Evolutionary conservation across 2,329 filamentous ascomycete genomes (phyloP).

Genomic region (Epichloe festucae): DNA sequence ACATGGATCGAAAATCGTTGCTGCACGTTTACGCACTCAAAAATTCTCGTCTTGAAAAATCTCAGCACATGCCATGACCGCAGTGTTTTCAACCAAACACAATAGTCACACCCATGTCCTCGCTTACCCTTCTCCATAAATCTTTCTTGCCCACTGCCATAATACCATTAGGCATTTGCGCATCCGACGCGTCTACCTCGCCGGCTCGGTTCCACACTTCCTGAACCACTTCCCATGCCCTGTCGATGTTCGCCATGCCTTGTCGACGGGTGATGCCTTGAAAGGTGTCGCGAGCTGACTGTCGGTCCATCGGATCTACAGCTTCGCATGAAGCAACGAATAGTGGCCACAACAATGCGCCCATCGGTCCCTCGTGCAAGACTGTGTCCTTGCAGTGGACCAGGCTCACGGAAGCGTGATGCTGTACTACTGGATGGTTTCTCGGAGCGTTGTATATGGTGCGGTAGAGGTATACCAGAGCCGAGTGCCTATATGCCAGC

Average conservation of each 20-base stretch:
- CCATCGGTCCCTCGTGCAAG: constrained; percentile 44
- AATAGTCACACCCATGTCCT: constrained; percentile 44
- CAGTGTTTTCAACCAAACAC: constrained; percentile 38
- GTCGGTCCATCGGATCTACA: constrained; percentile 32
- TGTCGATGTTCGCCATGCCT: constrained; percentile 52
- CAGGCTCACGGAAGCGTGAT: constrained; percentile 36
- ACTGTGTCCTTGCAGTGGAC: constrained; percentile 43
- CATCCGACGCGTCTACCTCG: constrained; percentile 12
- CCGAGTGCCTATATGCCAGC: constrained; percentile 46
- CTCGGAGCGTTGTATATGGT: constrained; percentile 37
- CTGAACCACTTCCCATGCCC: constrained; percentile 46
- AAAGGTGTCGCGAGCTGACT: constrained; percentile 38
- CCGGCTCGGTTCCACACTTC: constrained; percentile 49
- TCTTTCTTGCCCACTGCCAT: constrained; percentile 16
- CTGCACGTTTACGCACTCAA: too few species aligned
- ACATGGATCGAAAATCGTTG: too few species aligned
- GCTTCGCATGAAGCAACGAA: constrained; percentile 53
- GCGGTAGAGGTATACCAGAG: constrained; percentile 44
- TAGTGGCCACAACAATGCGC: constrained; percentile 50
- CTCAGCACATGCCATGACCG: neutral
- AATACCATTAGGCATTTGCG: constrained; percentile 6
- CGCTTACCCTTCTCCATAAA: constrained; percentile 43
- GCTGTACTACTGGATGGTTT: constrained; percentile 37
- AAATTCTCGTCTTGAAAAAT: neutral
- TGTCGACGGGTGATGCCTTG: constrained; percentile 40